These are phyloP conservation scores for Aspergillus cristatus DNA, from an alignment of 495 filamentous ascomycete genomes.

Conservation along the genomic window DNA sequence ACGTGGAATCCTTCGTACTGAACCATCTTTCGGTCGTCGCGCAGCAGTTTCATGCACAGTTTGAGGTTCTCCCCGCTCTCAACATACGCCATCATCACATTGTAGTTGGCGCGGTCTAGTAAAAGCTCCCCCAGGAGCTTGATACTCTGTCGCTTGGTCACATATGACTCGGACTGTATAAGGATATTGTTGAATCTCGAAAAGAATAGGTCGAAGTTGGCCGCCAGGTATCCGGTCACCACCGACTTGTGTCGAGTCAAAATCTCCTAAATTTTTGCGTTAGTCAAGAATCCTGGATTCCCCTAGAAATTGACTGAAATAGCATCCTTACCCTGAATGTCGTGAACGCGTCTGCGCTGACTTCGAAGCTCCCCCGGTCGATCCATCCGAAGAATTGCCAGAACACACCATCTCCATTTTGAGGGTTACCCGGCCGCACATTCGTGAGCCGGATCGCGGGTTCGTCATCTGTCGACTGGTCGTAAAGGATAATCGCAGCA, in stretches of 20 bases:
- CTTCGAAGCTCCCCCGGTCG: slow-evolving; percentile 87
- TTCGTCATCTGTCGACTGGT: slow-evolving; percentile 62
- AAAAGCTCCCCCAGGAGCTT: slow-evolving; percentile 93
- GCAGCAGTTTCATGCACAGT: slow-evolving; percentile 91
- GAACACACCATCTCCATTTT: slow-evolving; percentile 74
- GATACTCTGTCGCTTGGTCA: slow-evolving; percentile 96
- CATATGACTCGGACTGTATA: slow-evolving; percentile 86
- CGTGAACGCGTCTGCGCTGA: slow-evolving; percentile 93
- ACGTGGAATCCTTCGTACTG: slow-evolving; percentile 99
- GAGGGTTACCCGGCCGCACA: slow-evolving; percentile 56
- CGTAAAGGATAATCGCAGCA: slow-evolving; percentile 82
- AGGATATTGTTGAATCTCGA: slow-evolving; percentile 79
- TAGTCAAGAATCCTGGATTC: too few relatives aligned
- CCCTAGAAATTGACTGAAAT: too few relatives aligned
- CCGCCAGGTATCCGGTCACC: slow-evolving; percentile 72
- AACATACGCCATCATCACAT: slow-evolving; percentile 95
- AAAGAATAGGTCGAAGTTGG: slow-evolving; percentile 91
- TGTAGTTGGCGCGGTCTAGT: slow-evolving; percentile 91
- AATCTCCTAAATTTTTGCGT: slow-evolving; percentile 54
- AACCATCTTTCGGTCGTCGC: slow-evolving; percentile 95
- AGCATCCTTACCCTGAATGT: slow-evolving; percentile 86
- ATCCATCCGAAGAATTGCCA: slow-evolving; percentile 99
- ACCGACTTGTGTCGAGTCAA: slow-evolving; percentile 88
- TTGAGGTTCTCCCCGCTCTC: slow-evolving; percentile 93
- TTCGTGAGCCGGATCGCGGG: slow-evolving; percentile 45